A percentile compares a stretch with the other conserved stretches of the same genome.
These are phyloP conservation scores for Chytridium lagenaria DNA, from an alignment of 371 early-diverging fungal genomes.

Conservation along the genomic window DNA sequence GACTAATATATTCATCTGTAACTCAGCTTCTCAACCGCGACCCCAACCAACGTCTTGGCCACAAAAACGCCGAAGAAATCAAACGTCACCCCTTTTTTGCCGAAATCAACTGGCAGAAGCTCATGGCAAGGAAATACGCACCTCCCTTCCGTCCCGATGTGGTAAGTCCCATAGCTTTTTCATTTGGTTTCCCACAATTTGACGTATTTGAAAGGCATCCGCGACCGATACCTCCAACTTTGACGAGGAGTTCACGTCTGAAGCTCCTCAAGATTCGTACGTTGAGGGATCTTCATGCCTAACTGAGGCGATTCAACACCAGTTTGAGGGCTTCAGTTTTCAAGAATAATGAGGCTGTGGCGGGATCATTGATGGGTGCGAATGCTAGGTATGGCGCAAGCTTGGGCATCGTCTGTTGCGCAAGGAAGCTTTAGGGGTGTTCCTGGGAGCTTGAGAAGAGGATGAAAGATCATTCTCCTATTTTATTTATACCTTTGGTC, in stretches of 20 bases:
- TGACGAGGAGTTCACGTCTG: slow-evolving; percentile 75
- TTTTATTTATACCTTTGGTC: background rate
- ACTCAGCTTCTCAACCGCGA: slow-evolving; percentile 79
- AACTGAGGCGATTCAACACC: slow-evolving; percentile 88
- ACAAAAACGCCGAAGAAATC: slow-evolving; percentile 85
- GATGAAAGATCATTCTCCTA: background rate
- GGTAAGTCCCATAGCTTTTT: slow-evolving; percentile 44
- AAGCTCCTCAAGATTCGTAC: slow-evolving; percentile 85
- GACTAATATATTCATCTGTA: background rate
- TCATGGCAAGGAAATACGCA: slow-evolving; percentile 83
- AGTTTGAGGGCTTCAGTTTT: slow-evolving; percentile 94
- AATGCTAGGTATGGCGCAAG: slow-evolving; percentile 17
- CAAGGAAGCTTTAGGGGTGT: slow-evolving; percentile 14
- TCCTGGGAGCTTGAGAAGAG: slow-evolving; percentile 18
- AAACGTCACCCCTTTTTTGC: slow-evolving; percentile 92
- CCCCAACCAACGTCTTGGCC: slow-evolving; percentile 82
- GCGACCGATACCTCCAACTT: slow-evolving; percentile 80
- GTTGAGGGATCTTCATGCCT: slow-evolving; percentile 76
- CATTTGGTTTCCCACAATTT: background rate
- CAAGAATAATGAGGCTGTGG: slow-evolving; percentile 17
- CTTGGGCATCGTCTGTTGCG: slow-evolving; percentile 2
- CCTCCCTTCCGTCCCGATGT: slow-evolving; percentile 96
- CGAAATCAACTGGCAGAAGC: slow-evolving; percentile 88
- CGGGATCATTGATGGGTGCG: slow-evolving; percentile 26
- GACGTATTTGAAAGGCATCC: slow-evolving; percentile 35